Evolutionary conservation across 768 basidiomycete genomes (phyloP), one percentile per base, ranked within the genome.

Genomic region (Serendipita sp.): DNA sequence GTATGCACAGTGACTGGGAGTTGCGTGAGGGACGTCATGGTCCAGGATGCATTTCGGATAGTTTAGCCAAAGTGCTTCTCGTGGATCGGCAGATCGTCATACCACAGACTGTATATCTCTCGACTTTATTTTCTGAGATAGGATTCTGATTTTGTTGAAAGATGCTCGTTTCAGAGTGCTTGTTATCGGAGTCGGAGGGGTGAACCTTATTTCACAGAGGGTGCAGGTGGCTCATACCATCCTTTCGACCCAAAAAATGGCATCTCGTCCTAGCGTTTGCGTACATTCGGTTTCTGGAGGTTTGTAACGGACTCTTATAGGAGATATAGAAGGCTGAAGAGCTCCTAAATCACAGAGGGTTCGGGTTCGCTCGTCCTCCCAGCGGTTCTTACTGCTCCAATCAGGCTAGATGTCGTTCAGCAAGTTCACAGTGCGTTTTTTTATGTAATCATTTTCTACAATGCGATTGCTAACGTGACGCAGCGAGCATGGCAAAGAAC

Each of bases 401-500:
- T 99, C 77, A 82, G 96, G 76, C 84, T 95, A 72, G 96, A 99
- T 82, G 93, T 99, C 68, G 95, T 99, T 69, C 82, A 90, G 65
- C 92, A 93, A 76, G 91, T 99, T 64, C 94, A 98, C 89, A 99
- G 96, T 97, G 75, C 78, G 90, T 83, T 24, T 16, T 83, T 24
- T 16, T 9, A 33, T 7, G 60, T 64, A 38, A 68, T 68, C 62
- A 69, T 44, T n/a, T 61, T 26, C n/a, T 38, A 38, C 42, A 64
- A 28, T 75, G 14, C 4, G 14, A 38, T 38, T 38, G 34, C 34
- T 38, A 38, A 38, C 3, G 34, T 38, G 14, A 14, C 34, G 34
- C 34, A 96, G 93, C 95, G 84, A 91, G 89, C 78, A 85, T 97
- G 72, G 90, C 90, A 63, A 96, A 96, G 85, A 96, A 97, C 84